A percentile compares a stretch with the other conserved stretches of the same genome.
These are phyloP conservation scores for Cyberlindnera bimundalis DNA, from an alignment of 805 yeast species.

Conservation along the genomic window DNA sequence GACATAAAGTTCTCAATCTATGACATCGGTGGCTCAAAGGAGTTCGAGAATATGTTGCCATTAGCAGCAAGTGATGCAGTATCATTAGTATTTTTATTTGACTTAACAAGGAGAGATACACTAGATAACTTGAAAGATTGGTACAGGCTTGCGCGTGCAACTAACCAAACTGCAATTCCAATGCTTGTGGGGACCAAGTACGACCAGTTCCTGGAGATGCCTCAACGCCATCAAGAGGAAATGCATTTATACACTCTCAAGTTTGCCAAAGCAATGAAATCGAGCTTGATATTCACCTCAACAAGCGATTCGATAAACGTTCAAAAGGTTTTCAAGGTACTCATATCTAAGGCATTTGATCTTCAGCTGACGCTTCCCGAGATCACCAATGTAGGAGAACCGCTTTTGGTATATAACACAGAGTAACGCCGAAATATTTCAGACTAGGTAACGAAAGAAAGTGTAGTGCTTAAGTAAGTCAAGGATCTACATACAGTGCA, in stretches of 20 bases:
- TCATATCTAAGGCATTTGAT: slow-evolving; percentile 88
- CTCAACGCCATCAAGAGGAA: slow-evolving; percentile 77
- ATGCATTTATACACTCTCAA: slow-evolving; percentile 78
- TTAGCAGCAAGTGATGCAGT: slow-evolving; percentile 90
- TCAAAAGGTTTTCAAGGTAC: slow-evolving; percentile 88
- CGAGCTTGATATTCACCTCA: slow-evolving; percentile 81
- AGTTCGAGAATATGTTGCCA: slow-evolving; percentile 93
- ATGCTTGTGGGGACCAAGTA: slow-evolving; percentile 91
- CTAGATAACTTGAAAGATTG: slow-evolving; percentile 88
- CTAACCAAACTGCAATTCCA: slow-evolving; percentile 88
- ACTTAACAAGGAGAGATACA: slow-evolving; percentile 81
- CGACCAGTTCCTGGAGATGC: slow-evolving; percentile 77
- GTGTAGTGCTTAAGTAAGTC: too few relatives aligned
- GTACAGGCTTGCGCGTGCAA: slow-evolving; percentile 89
- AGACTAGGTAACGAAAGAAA: neutral
- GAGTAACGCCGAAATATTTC: neutral
- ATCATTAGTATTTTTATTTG: slow-evolving; percentile 87
- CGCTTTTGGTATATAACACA: slow-evolving; percentile 46
- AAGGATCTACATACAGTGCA: too few relatives aligned
- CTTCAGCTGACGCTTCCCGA: slow-evolving; percentile 73
- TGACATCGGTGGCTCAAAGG: slow-evolving; percentile 96
- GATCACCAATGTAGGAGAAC: slow-evolving; percentile 85
- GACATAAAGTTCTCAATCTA: slow-evolving; percentile 88
- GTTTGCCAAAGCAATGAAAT: slow-evolving; percentile 87
- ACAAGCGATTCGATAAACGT: slow-evolving; percentile 90